phyloP scores from a whole-genome alignment of 1,139 yeast species.

The Taiozyma sp. region DNA sequence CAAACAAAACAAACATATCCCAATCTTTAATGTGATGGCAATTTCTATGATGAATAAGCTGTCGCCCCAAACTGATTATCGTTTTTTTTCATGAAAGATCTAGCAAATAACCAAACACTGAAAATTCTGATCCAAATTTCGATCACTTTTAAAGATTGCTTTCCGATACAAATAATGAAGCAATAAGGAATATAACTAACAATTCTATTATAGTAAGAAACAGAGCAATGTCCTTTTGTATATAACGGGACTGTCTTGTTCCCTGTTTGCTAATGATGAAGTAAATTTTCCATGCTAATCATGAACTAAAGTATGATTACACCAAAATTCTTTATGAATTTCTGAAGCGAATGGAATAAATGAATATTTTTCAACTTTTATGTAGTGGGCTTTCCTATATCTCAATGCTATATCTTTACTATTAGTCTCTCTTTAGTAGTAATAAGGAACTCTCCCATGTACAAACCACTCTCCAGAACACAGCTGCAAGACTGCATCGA shows the following conservation, averaged over 20 bases:
- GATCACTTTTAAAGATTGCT: no score
- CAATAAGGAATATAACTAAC: background rate
- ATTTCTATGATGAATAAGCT: slow-evolving; percentile 38
- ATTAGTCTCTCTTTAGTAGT: background rate
- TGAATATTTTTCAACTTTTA: background rate
- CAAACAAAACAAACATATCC: background rate
- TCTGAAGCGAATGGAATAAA: slow-evolving; percentile 15
- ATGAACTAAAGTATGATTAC: slow-evolving; percentile 24
- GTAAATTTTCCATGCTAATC: slow-evolving; percentile 34
- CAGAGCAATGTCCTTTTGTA: background rate
- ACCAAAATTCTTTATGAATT: slow-evolving; percentile 11
- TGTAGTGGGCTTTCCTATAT: background rate
- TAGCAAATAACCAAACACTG: slow-evolving; percentile 51
- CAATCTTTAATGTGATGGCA: background rate
- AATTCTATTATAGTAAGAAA: background rate
- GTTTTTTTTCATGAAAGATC: slow-evolving; percentile 40
- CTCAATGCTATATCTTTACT: background rate
- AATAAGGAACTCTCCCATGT: background rate
- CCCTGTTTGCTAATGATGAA: slow-evolving; percentile 23
- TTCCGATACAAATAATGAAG: no score
- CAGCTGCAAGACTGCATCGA: background rate
- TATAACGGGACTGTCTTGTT: background rate
- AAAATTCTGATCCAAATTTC: slow-evolving; percentile 37
- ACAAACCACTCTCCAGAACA: background rate
- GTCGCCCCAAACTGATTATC: slow-evolving; percentile 60